These are phyloP conservation scores for Pseudoscleropodium purum DNA, from an alignment of 225 moss, liverwort and hornwort genomes.

Conservation along the genomic window DNA sequence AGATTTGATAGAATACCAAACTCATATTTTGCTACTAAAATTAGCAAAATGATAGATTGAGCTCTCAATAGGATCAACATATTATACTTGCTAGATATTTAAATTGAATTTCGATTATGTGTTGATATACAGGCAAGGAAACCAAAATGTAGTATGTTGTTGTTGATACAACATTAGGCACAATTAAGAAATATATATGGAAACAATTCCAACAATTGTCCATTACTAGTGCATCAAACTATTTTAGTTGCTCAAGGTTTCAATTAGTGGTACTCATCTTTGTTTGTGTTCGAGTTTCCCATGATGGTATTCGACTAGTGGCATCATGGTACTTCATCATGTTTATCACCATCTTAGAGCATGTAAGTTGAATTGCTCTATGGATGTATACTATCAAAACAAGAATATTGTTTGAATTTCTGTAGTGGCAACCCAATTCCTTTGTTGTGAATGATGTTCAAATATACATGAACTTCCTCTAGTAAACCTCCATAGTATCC, in stretches of 20 bases:
- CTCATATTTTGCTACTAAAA: neutral
- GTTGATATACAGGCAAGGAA: neutral
- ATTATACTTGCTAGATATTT: neutral
- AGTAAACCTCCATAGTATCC: neutral
- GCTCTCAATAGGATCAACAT: too few species aligned
- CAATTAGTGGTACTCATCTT: too few species aligned
- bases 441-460: neutral
- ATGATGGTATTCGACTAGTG: too few species aligned
- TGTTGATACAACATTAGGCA: neutral
- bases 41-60: neutral
- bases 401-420: neutral
- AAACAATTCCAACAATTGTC: neutral
- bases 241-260: neutral
- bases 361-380: neutral
- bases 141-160: neutral
- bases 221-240: neutral
- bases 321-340: neutral
- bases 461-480: neutral
- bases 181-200: neutral
- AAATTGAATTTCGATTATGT: neutral
- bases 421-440: neutral
- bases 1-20: fast-evolving
- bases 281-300: neutral
- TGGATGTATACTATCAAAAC: neutral
- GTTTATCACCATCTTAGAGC: neutral